Percentiles rank a stretch among this genome's conserved stretches.
These are phyloP conservation scores for Hyaloscypha bicolor DNA, from an alignment of 495 filamentous ascomycete species.

Conservation along the genomic window DNA sequence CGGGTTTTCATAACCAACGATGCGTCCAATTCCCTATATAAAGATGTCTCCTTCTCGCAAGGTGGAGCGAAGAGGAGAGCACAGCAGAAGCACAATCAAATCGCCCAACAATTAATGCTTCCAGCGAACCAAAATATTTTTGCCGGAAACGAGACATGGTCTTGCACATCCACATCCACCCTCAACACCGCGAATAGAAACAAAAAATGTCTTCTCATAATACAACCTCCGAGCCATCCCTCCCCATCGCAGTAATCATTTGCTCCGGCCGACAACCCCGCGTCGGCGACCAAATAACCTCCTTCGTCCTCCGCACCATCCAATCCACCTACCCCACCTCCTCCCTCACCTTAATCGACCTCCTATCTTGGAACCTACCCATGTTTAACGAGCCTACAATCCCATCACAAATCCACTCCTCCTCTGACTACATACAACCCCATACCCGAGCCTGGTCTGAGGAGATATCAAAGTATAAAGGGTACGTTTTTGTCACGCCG, in stretches of 20 bases:
- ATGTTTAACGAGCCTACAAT: conserved; percentile 57
- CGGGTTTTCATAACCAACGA: not conserved
- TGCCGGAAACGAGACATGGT: not conserved
- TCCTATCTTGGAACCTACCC: conserved; percentile 54
- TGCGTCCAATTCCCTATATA: not conserved
- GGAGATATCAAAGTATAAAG: conserved; percentile 48
- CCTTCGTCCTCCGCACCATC: conserved; percentile 38
- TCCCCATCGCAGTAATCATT: conserved; percentile 45
- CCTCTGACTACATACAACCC: conserved; percentile 46
- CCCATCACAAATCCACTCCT: conserved; percentile 47
- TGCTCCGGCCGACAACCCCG: conserved; percentile 40
- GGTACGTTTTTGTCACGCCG: conserved; percentile 60
- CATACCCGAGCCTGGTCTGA: conserved; percentile 54
- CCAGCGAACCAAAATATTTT: not conserved
- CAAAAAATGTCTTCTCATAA: not conserved
- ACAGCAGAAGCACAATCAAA: not conserved
- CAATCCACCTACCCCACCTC: not conserved
- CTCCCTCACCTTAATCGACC: conserved; percentile 43
- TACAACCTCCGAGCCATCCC: conserved; percentile 10
- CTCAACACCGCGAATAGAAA: not conserved
- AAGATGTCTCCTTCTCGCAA: not conserved
- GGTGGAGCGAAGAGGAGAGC: not conserved
- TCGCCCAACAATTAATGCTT: not conserved
- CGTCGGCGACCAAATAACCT: conserved; percentile 39
- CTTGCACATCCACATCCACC: not conserved